Percentiles rank a stretch among this genome's conserved stretches.
These are phyloP conservation scores for Inga oerstediana DNA, from an alignment of 306 rosid species.

Conservation along the genomic window DNA sequence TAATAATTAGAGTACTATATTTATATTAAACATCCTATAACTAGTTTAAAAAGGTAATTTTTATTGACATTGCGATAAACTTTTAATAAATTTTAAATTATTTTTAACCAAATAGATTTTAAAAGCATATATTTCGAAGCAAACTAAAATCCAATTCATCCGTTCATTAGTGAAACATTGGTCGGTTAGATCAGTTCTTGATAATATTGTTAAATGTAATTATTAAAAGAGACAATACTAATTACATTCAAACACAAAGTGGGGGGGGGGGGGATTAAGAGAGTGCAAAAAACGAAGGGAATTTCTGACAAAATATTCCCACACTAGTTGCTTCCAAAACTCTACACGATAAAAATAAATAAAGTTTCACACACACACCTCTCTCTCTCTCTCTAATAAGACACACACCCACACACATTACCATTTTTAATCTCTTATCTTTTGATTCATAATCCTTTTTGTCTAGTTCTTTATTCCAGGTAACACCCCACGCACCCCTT, in stretches of 20 bases:
- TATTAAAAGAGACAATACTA: conserved; percentile 20
- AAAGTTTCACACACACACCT: conserved; percentile 30
- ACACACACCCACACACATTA: not conserved
- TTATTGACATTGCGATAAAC: not conserved
- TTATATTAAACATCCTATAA: not conserved
- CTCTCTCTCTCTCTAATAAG: not conserved
- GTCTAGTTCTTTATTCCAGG: conserved; percentile 35
- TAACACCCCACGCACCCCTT: conserved; percentile 11
- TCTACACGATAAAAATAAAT: conserved; percentile 76
- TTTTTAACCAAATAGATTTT: not conserved
- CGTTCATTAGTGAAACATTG: not conserved
- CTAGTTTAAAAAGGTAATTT: not conserved
- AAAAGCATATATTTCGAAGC: not conserved
- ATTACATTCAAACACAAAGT: conserved; percentile 20
- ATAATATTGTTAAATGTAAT: conserved; percentile 28
- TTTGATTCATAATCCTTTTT: conserved; percentile 39
- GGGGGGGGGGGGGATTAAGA: not conserved
- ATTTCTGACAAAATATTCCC: conserved; percentile 80
- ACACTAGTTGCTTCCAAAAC: conserved; percentile 85
- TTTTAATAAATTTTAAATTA: not conserved
- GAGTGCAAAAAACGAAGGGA: conserved; percentile 41
- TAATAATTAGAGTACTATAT: not conserved
- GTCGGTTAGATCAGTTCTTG: not conserved
- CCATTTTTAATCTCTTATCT: conserved; percentile 46
- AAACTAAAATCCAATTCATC: not conserved